phyloP scores from a whole-genome alignment of 768 basidiomycete species.

The Lepiota brunneoincarnata region DNA sequence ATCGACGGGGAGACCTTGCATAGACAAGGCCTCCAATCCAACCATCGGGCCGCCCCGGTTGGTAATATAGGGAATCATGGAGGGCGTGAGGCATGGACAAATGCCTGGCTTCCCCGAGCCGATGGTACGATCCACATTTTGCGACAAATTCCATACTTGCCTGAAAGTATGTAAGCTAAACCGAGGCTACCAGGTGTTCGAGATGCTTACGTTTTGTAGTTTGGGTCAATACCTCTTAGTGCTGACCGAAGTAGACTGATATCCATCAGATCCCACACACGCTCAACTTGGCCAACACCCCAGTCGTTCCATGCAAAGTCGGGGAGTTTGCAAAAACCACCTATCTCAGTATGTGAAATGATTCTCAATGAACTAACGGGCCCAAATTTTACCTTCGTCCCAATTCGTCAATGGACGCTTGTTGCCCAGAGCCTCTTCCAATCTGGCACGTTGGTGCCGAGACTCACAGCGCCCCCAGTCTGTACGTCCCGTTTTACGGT shows the following conservation, averaged over 20 bases:
- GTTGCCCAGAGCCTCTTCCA: slow-evolving; percentile 78
- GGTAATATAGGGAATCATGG: slow-evolving; percentile 96
- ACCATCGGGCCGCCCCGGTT: slow-evolving; percentile 96
- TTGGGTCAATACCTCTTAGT: slow-evolving; percentile 76
- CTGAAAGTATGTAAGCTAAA: slow-evolving; percentile 33
- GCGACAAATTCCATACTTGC: slow-evolving; percentile 93
- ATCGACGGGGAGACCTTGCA: slow-evolving; percentile 94
- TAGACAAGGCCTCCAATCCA: slow-evolving; percentile 86
- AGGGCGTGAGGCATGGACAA: slow-evolving; percentile 90
- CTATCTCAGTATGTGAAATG: slow-evolving; percentile 30
- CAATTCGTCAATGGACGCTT: slow-evolving; percentile 89
- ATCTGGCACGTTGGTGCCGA: slow-evolving; percentile 82
- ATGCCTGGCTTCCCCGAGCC: slow-evolving; percentile 81
- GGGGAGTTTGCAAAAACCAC: slow-evolving; percentile 79
- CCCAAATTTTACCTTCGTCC: slow-evolving; percentile 70
- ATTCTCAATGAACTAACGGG: slow-evolving; percentile 1
- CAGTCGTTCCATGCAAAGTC: slow-evolving; percentile 95
- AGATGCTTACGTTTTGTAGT: slow-evolving; percentile 76
- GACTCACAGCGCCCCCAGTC: slow-evolving; percentile 95
- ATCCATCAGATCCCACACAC: slow-evolving; percentile 95
- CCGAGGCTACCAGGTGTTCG: slow-evolving; percentile 4
- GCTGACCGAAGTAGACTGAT: slow-evolving; percentile 84
- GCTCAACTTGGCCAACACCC: slow-evolving; percentile 89
- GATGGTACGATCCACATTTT: slow-evolving; percentile 92
- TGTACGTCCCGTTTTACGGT: slow-evolving; percentile 68